Evolutionary conservation across 2,329 filamentous ascomycete species (phyloP).

Genomic region (Metarhizium sp.): DNA sequence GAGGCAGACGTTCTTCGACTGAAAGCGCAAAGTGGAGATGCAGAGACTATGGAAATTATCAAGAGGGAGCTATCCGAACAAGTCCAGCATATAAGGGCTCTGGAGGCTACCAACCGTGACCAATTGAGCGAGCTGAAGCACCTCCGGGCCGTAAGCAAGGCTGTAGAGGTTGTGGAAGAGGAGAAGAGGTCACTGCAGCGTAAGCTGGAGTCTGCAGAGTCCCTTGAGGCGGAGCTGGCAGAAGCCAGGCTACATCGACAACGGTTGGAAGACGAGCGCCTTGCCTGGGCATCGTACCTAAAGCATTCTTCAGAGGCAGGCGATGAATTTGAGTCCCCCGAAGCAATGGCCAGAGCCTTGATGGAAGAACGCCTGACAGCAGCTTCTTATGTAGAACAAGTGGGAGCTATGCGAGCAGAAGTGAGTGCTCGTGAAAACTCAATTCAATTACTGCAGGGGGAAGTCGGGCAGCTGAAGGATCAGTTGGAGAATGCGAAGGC

Average conservation of each 20-base stretch:
- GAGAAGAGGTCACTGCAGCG: constrained; percentile 80
- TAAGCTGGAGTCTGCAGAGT: constrained; percentile 65
- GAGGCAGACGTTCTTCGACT: constrained; percentile 77
- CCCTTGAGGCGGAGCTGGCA: constrained; percentile 64
- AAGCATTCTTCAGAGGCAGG: constrained; percentile 54
- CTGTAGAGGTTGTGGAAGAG: constrained; percentile 90
- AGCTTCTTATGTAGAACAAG: constrained; percentile 67
- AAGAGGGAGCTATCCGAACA: constrained; percentile 85
- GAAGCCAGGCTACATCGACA: constrained; percentile 78
- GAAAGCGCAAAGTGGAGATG: constrained; percentile 79
- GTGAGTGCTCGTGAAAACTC: constrained; percentile 66
- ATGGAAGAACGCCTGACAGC: constrained; percentile 74
- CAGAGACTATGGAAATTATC: constrained; percentile 75
- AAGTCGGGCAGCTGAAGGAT: constrained; percentile 52
- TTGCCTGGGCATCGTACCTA: constrained; percentile 80
- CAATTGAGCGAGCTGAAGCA: constrained; percentile 73
- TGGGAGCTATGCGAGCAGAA: constrained; percentile 74
- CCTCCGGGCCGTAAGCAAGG: constrained; percentile 70
- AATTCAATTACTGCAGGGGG: constrained; percentile 61
- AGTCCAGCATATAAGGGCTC: constrained; percentile 76
- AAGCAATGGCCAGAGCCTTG: constrained; percentile 75
- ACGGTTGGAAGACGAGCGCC: constrained; percentile 77
- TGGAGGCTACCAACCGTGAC: constrained; percentile 74
- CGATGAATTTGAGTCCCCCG: constrained; percentile 77
- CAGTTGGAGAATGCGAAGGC: constrained; percentile 64